phyloP scores from a whole-genome alignment of 805 yeast species.

The Yarrowia sp. region DNA sequence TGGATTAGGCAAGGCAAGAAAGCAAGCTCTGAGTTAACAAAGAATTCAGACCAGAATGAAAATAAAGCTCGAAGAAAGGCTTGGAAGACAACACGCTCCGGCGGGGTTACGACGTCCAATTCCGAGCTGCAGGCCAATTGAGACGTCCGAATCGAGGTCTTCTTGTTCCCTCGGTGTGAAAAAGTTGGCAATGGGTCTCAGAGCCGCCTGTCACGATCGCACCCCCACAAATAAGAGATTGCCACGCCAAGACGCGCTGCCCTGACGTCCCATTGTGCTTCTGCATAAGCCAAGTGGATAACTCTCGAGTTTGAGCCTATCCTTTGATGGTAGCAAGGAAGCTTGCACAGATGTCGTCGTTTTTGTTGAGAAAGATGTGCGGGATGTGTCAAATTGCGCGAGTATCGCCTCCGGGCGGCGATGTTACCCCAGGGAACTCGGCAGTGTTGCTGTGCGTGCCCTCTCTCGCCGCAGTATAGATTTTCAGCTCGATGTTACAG shows the following conservation, averaged over 20 bases:
- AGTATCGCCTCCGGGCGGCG: neutral
- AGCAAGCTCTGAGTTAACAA: neutral
- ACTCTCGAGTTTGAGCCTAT: neutral
- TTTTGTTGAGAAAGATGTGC: neutral
- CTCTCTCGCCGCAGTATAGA: neutral
- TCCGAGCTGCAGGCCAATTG: neutral
- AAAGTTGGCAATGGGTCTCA: neutral
- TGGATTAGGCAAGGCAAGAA: conserved; percentile 6
- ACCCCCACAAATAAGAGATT: neutral
- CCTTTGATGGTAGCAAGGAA: neutral
- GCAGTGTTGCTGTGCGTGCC: neutral
- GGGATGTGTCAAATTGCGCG: neutral
- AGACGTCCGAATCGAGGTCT: neutral
- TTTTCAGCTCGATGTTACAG: neutral
- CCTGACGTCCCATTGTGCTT: conserved; percentile 13
- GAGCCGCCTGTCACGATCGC: no score
- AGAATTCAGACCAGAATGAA: neutral
- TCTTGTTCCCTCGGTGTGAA: neutral
- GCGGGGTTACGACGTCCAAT: neutral
- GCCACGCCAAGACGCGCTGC: conserved; percentile 15
- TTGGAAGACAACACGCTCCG: conserved; percentile 5
- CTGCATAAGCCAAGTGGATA: conserved; percentile 18
- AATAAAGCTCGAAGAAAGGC: neutral
- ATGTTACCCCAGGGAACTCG: neutral
- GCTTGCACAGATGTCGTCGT: neutral